Base-by-base conservation (phyloP, 2,329 filamentous ascomycete species). In the Bipolaris cookei region DNA sequence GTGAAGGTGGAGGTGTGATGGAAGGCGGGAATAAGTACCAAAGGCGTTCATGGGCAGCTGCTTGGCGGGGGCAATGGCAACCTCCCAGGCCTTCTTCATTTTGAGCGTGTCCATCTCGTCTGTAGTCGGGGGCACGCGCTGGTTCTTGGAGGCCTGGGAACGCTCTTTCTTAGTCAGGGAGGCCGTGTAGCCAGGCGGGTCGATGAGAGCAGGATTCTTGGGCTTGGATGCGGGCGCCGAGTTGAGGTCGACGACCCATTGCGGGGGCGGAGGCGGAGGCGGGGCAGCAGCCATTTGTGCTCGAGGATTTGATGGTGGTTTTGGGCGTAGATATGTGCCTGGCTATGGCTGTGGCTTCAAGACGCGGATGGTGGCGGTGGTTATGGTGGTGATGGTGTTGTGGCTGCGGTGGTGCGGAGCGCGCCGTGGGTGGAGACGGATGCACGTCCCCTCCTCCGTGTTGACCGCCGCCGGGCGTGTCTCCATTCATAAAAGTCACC, bases 31-130 rank as follows among this genome's bases (percentile, higher is more conserved):
- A 28, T 43, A 59, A 70, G 51, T 52, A 77, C 97, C 97, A 76
- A 99, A 94, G 62, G 89, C 93, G 55, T 96, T 98, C 95, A 99
- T 99, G 56, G 95, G 95, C 44, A 99, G 83, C 75, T 90, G 88
- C 82, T 99, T 99, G 61, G 95, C 89, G 0, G 95, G 95, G 2
- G 90, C 94, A 45, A 99, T 86, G 39, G 95, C 94, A 42, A 99
- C 86, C 78, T 99, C 95, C 95, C 95, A 99, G 0, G 95, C 95
- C 78, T 99, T 99, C 80, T 99, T 99, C 69, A 99, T 82, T 83
- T 98, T 98, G 62, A 99, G 83, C 20, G 90, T 92, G 76, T 98
- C 94, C 84, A 93, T 97, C 79, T 98, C 93, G 70, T 90, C 90
- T 65, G 88, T 78, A 1, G 90, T 89, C 30, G 90, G 89, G 58